Base-by-base conservation (phyloP, 768 basidiomycete genomes). In the Auricularia auricula-judae region DNA sequence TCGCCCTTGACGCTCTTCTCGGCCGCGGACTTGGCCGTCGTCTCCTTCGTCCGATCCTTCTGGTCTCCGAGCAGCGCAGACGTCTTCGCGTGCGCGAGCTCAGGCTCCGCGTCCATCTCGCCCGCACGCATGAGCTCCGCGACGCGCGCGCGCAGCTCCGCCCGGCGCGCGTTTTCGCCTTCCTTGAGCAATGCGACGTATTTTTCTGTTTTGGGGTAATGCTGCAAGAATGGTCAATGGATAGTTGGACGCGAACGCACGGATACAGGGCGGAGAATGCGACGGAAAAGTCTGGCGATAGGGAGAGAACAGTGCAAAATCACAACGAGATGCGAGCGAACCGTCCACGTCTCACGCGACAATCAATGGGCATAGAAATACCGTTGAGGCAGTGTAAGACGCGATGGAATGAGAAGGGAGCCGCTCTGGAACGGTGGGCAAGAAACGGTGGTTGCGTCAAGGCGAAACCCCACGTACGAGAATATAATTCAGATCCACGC, bases 401-500 rank as follows among this genome's bases (percentile, higher is more conserved):
- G 29, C 29, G 29, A 29, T 29, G 29, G 29, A 29, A 29, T 29
- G 29, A 29, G 29, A 29, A 29, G 29, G 29, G 29, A 29, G 0
- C 29, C 29, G 29, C 29, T 29, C 29, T 29, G 29, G 29, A 29
- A 29, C 29, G 2, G 29, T 29, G 29, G 29, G 29, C 29, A 29
- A 29, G 29, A 29, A 29, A 29, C 2, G 29, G 29, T 29, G 29
- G 29, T 29, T 29, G 29, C 2, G 29, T 29, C 29, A 29, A 29
- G 29, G 29, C 29, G 29, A 29, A 29, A 29, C 2, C 29, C 2
- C 29, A 73, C 75, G 65, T 67, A 93, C 94, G 73, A 93, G 72
- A 61, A 95, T 84, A 72, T 98, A 98, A 72, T 95, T 94, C 56
- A 97, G 78, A 72, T 96, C 93, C 14, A 95, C 81, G n/a, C 95